phyloP scores from a whole-genome alignment of 1,284 basidiomycete genomes.

The Serendipita sp. region DNA sequence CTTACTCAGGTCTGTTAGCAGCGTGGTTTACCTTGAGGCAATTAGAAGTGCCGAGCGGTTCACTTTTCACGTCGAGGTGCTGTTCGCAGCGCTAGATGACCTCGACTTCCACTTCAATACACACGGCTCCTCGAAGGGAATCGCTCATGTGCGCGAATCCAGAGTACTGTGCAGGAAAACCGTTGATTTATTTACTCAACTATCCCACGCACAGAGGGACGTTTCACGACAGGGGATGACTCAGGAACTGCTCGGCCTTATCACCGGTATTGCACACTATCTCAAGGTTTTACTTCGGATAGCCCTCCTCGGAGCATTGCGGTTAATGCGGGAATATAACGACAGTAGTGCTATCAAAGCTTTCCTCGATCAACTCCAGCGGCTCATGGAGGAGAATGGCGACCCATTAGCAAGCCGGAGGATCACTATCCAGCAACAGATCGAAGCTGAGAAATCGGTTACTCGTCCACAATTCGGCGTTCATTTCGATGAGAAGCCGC shows the following conservation, averaged over 20 bases:
- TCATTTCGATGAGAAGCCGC: neutral
- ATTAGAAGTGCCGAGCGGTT: slow-evolving; percentile 98
- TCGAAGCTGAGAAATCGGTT: slow-evolving; percentile 24
- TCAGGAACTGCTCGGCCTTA: slow-evolving; percentile 94
- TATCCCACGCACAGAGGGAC: slow-evolving; percentile 78
- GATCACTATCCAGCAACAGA: slow-evolving; percentile 23
- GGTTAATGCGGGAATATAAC: slow-evolving; percentile 81
- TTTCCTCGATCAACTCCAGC: slow-evolving; percentile 86
- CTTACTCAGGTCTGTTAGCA: slow-evolving; percentile 95
- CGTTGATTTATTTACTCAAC: slow-evolving; percentile 92
- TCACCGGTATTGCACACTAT: slow-evolving; percentile 96
- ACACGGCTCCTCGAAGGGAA: slow-evolving; percentile 39
- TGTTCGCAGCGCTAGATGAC: slow-evolving; percentile 96
- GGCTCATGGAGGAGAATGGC: slow-evolving; percentile 76
- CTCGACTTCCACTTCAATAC: slow-evolving; percentile 74
- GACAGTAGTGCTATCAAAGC: slow-evolving; percentile 72
- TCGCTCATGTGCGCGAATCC: slow-evolving; percentile 95
- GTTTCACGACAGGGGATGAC: slow-evolving; percentile 58
- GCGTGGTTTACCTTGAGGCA: slow-evolving; percentile 88
- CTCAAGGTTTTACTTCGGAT: slow-evolving; percentile 99
- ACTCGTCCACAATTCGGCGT: neutral
- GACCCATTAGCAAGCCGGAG: slow-evolving; percentile 62
- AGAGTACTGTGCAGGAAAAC: slow-evolving; percentile 98
- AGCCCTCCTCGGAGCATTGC: slow-evolving; percentile 88
- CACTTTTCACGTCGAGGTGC: slow-evolving; percentile 93